Evolutionary conservation across 2,329 filamentous ascomycete species (phyloP).

Genomic region (Blastomyces silverae): DNA sequence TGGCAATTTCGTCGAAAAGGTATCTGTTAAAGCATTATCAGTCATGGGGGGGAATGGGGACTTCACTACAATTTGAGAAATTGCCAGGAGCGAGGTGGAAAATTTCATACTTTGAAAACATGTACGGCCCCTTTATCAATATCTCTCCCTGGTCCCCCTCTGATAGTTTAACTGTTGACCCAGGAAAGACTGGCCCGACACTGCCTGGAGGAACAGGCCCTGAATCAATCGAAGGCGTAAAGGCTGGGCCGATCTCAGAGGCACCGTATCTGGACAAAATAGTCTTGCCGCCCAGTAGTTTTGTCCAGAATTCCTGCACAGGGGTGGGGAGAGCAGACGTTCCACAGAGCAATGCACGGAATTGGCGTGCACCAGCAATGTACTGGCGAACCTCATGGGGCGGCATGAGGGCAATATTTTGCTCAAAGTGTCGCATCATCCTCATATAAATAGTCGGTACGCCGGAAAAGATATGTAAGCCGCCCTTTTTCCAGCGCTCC

Average conservation of each 20-base stretch:
- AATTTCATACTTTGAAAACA: conserved; percentile 19
- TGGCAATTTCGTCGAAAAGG: conserved; percentile 14
- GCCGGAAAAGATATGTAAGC: conserved; percentile 18
- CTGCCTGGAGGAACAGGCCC: conserved; percentile 25
- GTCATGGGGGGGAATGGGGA: not conserved
- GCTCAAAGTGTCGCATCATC: conserved; percentile 21
- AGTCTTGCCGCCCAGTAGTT: conserved; percentile 22
- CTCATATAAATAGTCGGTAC: conserved; percentile 20
- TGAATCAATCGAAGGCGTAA: conserved; percentile 31
- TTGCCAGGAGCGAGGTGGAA: conserved; percentile 24
- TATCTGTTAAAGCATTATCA: conserved; percentile 8
- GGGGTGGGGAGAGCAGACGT: conserved; percentile 18
- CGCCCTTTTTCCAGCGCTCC: conserved; percentile 18
- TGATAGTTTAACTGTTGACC: conserved; percentile 35
- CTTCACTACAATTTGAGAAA: not conserved
- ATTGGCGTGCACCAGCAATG: conserved; percentile 15
- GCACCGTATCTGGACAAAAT: conserved; percentile 33
- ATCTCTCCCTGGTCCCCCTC: conserved; percentile 26
- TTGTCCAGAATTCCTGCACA: conserved; percentile 18
- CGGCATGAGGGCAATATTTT: conserved; percentile 13
- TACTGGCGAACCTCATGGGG: conserved; percentile 13
- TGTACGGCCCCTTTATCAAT: conserved; percentile 19
- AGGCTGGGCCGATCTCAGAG: conserved; percentile 38
- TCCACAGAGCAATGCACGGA: conserved; percentile 18
- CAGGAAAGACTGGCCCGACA: conserved; percentile 33